Conservation (phyloP, 83 land plant species). For the Picea abies region DNA sequence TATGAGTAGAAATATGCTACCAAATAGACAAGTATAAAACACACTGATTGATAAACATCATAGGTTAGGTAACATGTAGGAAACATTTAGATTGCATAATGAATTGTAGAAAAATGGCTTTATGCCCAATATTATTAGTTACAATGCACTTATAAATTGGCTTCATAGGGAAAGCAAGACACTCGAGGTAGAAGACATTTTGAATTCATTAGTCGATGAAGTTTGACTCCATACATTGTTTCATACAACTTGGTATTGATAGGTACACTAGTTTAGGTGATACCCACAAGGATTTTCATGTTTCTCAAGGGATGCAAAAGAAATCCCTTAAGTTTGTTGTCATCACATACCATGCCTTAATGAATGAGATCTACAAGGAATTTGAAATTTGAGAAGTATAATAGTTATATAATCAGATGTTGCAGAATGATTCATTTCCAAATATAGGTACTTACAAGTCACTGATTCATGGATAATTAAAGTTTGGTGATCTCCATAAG, state of each 20-base stretch:
- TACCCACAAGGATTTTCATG: no score
- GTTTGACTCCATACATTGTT: slow-evolving; percentile 53
- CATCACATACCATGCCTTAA: no score
- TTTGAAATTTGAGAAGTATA: slow-evolving; percentile 27
- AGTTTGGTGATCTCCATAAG: no score
- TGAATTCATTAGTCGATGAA: slow-evolving; percentile 24
- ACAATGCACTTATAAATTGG: slow-evolving; percentile 63
- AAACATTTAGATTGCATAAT: no score
- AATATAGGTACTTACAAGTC: slow-evolving; percentile 35
- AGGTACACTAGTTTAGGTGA: no score
- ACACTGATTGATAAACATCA: slow-evolving; percentile 53
- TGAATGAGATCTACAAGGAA: slow-evolving; percentile 31
- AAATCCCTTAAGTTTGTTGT: no score
- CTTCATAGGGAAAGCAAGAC: slow-evolving; percentile 32
- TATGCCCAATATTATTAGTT: slow-evolving; percentile 42
- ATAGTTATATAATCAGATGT: slow-evolving; percentile 36
- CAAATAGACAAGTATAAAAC: no score
- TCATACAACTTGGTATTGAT: slow-evolving; percentile 64
- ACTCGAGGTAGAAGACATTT: slow-evolving; percentile 43
- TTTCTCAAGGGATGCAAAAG: no score
- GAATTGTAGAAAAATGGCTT: slow-evolving; percentile 28
- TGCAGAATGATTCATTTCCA: slow-evolving; percentile 28
- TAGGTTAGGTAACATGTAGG: no score
- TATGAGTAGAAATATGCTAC: no score
- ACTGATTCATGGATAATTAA: slow-evolving; percentile 16